Evolutionary conservation across 495 filamentous ascomycete genomes (phyloP).

Genomic region (Umbilicaria muhlenbergii): DNA sequence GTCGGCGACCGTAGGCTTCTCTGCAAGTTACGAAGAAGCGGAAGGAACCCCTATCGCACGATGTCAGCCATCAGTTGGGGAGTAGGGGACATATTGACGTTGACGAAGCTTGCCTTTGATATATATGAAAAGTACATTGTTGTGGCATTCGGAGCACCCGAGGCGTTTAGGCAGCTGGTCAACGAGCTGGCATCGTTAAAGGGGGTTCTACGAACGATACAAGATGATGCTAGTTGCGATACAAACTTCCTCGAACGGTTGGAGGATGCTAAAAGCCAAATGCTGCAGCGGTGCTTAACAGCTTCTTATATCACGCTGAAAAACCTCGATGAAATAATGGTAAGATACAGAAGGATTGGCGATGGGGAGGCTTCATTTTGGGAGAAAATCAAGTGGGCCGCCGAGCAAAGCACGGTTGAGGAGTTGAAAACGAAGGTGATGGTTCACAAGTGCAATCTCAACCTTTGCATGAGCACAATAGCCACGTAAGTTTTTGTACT

Average conservation of each 20-base stretch:
- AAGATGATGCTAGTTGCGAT: slow-evolving; percentile 18
- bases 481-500: slow-evolving; percentile 17
- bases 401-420: slow-evolving; percentile 19
- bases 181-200: slow-evolving; percentile 22
- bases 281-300: slow-evolving; percentile 18
- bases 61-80: slow-evolving; percentile 20
- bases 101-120: slow-evolving; percentile 22
- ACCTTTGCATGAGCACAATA: slow-evolving; percentile 23
- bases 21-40: too few species aligned
- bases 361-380: slow-evolving; percentile 19
- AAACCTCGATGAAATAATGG: slow-evolving; percentile 16
- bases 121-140: slow-evolving; percentile 21
- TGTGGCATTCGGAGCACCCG: slow-evolving; percentile 20
- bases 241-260: slow-evolving; percentile 16
- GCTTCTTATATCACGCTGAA: slow-evolving; percentile 17
- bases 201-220: slow-evolving; percentile 15
- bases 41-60: slow-evolving; percentile 4
- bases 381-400: slow-evolving; percentile 22
- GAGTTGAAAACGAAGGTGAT: slow-evolving; percentile 23
- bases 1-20: too few species aligned
- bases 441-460: slow-evolving; percentile 21
- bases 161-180: slow-evolving; percentile 22
- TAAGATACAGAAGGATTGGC: slow-evolving; percentile 13
- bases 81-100: slow-evolving; percentile 16
- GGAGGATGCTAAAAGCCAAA: slow-evolving; percentile 13